Conservation (phyloP, 768 basidiomycete species). For the Auricularia cornea region DNA sequence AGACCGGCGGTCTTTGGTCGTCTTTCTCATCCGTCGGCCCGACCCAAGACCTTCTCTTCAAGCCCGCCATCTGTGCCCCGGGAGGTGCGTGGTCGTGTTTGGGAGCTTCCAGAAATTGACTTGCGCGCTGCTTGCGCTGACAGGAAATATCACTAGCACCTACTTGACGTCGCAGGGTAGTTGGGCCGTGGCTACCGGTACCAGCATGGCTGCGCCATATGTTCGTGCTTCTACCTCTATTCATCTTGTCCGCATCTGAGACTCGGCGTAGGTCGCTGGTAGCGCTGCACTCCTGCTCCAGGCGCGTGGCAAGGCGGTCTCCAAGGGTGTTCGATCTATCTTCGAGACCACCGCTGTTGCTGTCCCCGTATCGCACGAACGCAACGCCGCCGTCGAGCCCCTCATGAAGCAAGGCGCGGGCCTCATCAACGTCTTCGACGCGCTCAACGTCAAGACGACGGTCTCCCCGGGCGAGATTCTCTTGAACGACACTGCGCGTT, state of each 20-base stretch:
- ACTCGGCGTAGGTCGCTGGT: slow-evolving; percentile 36
- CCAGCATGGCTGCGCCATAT: no score
- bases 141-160: no score
- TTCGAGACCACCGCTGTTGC: slow-evolving; percentile 42
- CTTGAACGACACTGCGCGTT: slow-evolving; percentile 56
- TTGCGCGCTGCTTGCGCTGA: no score
- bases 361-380: slow-evolving; percentile 36
- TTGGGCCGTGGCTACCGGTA: no score
- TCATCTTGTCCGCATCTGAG: slow-evolving; percentile 20
- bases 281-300: slow-evolving; percentile 36
- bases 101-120: no score
- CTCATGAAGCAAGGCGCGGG: slow-evolving; percentile 48
- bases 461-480: slow-evolving; percentile 48
- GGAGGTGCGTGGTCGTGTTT: background rate
- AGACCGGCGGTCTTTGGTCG: slow-evolving; percentile 23
- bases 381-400: slow-evolving; percentile 43
- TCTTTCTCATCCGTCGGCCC: background rate
- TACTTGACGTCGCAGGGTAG: no score
- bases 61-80: background rate
- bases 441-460: slow-evolving; percentile 42
- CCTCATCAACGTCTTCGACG: slow-evolving; percentile 49
- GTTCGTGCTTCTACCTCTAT: background rate
- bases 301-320: slow-evolving; percentile 31
- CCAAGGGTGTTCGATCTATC: slow-evolving; percentile 27
- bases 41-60: slow-evolving; percentile 40